A percentile compares a stretch with the other conserved stretches of the same genome.
phyloP scores from a whole-genome alignment of 139 green algal species.

The Mesotaenium endlicherianum region DNA sequence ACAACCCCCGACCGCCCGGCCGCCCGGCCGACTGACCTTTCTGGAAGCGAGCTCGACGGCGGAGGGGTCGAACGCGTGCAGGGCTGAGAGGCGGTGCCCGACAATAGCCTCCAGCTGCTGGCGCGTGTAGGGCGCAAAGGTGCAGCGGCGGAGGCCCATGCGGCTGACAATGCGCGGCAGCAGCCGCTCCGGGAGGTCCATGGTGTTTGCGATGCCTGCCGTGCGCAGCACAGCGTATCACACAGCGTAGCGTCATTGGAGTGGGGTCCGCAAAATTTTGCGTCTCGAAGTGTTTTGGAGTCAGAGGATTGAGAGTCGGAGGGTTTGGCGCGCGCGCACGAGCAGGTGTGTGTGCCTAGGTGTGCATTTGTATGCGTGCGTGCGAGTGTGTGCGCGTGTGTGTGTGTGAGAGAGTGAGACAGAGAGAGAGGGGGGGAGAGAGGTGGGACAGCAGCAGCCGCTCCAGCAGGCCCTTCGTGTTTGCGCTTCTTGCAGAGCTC shows the following conservation, averaged over 20 bases:
- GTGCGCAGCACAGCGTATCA: too few species aligned
- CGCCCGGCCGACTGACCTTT: conserved; percentile 47
- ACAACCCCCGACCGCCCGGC: not conserved
- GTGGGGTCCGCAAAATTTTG: too few species aligned
- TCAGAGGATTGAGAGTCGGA: too few species aligned
- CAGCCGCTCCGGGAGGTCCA: conserved; percentile 92
- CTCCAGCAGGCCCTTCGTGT: conserved; percentile 94
- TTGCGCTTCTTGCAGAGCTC: conserved; percentile 87
- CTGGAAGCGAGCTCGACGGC: conserved; percentile 53
- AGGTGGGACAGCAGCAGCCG: too few species aligned
- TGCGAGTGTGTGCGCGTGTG: too few species aligned
- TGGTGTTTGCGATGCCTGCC: conserved; percentile 94
- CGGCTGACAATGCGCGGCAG: conserved; percentile 80
- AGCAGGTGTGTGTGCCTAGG: too few species aligned
- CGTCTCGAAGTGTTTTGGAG: too few species aligned
- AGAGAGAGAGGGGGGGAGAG: conserved; percentile 74
- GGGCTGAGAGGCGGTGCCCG: conserved; percentile 61
- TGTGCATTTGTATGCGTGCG: too few species aligned
- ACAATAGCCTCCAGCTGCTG: conserved; percentile 71
- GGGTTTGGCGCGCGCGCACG: too few species aligned
- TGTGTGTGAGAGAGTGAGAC: not conserved
- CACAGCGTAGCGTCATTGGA: too few species aligned
- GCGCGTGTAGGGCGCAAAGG: conserved; percentile 52
- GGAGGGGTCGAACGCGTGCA: conserved; percentile 27
- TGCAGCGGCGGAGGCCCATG: conserved; percentile 42